phyloP scores from a whole-genome alignment of 257 asterid species.

The Nicotiana tabacum region DNA sequence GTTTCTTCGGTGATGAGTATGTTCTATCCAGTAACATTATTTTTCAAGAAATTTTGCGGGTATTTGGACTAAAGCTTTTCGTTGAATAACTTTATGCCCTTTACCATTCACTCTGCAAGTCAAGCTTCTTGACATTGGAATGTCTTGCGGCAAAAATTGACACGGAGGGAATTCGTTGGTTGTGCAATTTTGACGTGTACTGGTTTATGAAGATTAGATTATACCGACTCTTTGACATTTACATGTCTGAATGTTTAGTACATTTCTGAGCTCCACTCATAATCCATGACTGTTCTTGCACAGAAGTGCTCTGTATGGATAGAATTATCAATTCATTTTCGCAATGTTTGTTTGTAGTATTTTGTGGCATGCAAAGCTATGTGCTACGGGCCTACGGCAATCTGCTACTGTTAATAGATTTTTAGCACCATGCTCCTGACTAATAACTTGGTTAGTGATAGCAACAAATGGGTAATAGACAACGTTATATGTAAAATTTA shows the following conservation, averaged over 20 bases:
- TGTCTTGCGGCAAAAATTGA: neutral
- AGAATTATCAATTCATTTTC: neutral
- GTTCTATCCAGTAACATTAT: neutral
- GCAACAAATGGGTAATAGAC: no score
- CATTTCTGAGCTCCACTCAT: neutral
- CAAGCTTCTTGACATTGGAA: neutral
- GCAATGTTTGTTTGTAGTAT: neutral
- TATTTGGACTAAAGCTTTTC: conserved; percentile 3
- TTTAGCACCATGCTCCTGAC: no score
- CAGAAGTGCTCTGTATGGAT: neutral
- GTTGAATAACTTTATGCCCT: neutral
- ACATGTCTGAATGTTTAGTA: neutral
- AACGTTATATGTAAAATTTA: no score
- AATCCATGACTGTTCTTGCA: neutral
- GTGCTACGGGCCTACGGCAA: no score
- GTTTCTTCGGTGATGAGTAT: neutral
- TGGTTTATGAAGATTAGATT: neutral
- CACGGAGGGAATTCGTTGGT: neutral
- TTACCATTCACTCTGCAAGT: conserved; percentile 3
- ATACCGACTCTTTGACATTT: neutral
- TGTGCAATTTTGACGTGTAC: neutral
- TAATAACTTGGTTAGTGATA: no score
- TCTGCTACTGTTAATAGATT: no score
- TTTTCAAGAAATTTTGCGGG: neutral
- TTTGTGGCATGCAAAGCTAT: neutral